Evolutionary conservation across 768 basidiomycete species (phyloP), one percentile per base, ranked within the genome.

Genomic region (Collybia nuda): DNA sequence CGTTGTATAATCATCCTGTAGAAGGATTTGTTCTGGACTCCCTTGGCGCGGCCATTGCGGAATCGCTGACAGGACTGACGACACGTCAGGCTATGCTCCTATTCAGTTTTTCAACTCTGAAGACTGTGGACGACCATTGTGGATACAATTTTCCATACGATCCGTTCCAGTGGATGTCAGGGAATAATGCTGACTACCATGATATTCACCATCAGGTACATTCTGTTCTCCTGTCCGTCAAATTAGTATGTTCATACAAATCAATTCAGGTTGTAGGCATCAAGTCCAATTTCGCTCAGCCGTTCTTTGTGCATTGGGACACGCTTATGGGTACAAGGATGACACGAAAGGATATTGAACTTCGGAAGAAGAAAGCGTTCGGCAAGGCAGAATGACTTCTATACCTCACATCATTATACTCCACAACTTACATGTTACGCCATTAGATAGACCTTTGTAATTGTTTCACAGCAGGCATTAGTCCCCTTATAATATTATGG

Each of bases 301-400:
- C 95, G 0, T 98, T 93, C 76, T 99, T 95, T 67, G 75, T 95
- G 39, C 93, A 96, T 60, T 98, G 93, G 93, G 95, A 98, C 63
- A 69, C 69, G 7, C 63, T 97, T 21, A 76, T 97, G 47, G 88
- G 90, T 38, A 97, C 95, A 12, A 79, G 88, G 36, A 83, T 92
- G 85, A 89, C 88, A 3, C 77, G 89, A 21, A 62, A 76, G 54
- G 85, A 90, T 40, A 76, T 89, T 42, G 79, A 81, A 52, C 66
- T 61, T 38, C 82, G 84, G 22, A 77, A 63, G 50, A 59, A 65
- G 44, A 78, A 71, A 36, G 41, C 50, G 37, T 53, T 53, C 29
- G 55, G 48, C 44, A 75, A 78, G 53, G 60, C 36, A 23, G 62
- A 67, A 47, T 69, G 52, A 52, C 18, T 38, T 4, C 22, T 36